Evolutionary conservation across 371 early-diverging fungal species (phyloP), one percentile per base, ranked within the genome.

Genomic region (Synchytrium microbalum): DNA sequence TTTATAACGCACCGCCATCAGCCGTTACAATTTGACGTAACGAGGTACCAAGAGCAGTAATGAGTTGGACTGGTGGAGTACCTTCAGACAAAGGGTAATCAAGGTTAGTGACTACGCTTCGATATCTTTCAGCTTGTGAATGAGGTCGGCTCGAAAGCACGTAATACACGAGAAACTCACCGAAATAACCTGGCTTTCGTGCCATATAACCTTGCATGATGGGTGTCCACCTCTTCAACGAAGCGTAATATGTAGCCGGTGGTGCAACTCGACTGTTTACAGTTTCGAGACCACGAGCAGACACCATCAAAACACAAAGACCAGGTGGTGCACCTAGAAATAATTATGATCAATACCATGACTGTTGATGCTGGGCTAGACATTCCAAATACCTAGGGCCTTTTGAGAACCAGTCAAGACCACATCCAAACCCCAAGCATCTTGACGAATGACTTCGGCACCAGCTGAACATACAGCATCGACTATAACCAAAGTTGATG

Each of bases 391-490:
- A 68, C 98, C 98, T 53, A 97, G 73, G 14, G 95, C 98, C 84
- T 97, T 97, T 72, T 97, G 96, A 38, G 89, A 88, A 33, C 92
- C 98, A 19, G 95, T 93, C 67, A 93, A 77, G 31, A 92, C 74
- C 13, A 73, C 68, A 70, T 95, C 95, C 64, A 94, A 74, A 57
- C 88, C 87, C 95, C 95, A 95, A 55, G 81, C 90, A 72, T 95
- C 95, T 73, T 94, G 88, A 67, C 86, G 80, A 75, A 97, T 88
- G 61, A 87, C 88, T 77, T 97, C 98, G 26, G 90, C 92, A 25
- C 89, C 98, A 59, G 92, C 91, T 1, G 94, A 90, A 77, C 98
- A 97, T 24, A 97, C 98, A 72, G 91, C 96, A 73, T 96, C 98
- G 32, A 97, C 87, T 23, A 91, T 85, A 46, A 97, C 90, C 59